These are phyloP conservation scores for Selaginella tamariscina DNA, from an alignment of 75 land plant genomes.

Conservation along the genomic window DNA sequence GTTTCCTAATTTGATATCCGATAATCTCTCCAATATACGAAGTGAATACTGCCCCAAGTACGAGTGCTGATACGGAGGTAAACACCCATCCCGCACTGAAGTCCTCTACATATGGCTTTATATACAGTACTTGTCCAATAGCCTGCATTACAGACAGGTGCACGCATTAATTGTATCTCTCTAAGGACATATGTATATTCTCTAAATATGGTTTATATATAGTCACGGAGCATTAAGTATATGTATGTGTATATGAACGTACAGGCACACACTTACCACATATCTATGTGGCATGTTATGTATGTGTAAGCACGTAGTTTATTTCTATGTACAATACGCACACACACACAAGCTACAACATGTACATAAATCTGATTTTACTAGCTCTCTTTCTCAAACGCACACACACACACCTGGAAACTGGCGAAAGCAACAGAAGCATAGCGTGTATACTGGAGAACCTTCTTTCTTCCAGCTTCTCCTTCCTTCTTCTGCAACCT, in stretches of 20 bases:
- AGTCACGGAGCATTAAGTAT: too few relatives aligned
- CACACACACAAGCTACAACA: too few relatives aligned
- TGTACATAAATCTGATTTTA: too few relatives aligned
- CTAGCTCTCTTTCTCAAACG: not conserved
- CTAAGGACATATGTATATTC: too few relatives aligned
- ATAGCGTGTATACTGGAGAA: constrained; percentile 87
- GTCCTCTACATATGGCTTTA: constrained; percentile 92
- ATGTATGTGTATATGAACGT: too few relatives aligned
- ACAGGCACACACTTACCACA: too few relatives aligned
- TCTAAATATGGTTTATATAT: too few relatives aligned
- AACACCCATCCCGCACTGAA: constrained; percentile 80
- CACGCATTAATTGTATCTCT: too few relatives aligned
- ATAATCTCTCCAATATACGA: constrained; percentile 82
- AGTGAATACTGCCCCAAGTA: constrained; percentile 79
- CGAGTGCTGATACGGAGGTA: constrained; percentile 58
- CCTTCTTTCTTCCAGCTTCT: constrained; percentile 94
- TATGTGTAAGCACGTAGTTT: too few relatives aligned
- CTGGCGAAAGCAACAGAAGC: constrained; percentile 96
- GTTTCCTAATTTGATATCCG: constrained; percentile 96
- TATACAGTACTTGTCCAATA: constrained; percentile 85
- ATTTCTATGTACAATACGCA: too few relatives aligned
- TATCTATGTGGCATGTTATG: too few relatives aligned
- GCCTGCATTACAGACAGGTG: constrained; percentile 77
- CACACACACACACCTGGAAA: constrained; percentile 53
- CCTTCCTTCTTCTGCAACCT: constrained; percentile 99